Evolutionary conservation across 2,329 filamentous ascomycete genomes (phyloP).

Genomic region (Davidsoniella virescens): DNA sequence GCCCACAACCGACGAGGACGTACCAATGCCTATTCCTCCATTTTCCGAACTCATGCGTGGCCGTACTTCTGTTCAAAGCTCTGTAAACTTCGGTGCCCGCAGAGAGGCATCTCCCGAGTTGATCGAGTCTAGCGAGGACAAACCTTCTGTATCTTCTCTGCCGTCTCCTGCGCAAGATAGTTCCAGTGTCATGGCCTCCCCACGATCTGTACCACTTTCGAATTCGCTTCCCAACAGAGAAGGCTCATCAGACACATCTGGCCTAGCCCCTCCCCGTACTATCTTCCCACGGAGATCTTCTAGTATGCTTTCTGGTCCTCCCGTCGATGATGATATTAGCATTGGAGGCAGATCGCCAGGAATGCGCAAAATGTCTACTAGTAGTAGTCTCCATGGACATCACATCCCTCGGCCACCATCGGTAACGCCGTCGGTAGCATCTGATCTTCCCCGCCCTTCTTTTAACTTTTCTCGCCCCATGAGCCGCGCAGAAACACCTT

Average conservation of each 20-base stretch:
- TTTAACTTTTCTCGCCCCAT: constrained; percentile 92
- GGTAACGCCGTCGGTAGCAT: constrained; percentile 63
- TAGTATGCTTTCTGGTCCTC: constrained; percentile 46
- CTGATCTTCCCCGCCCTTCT: constrained; percentile 59
- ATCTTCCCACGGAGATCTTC: constrained; percentile 36
- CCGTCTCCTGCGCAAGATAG: constrained; percentile 34
- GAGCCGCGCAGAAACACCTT: constrained; percentile 52
- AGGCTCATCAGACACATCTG: constrained; percentile 15
- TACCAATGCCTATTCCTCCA: constrained; percentile 5
- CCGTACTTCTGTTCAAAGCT: constrained; percentile 2
- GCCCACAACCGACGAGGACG: constrained; percentile 26
- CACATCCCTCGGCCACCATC: constrained; percentile 34
- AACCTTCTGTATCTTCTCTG: constrained; percentile 37
- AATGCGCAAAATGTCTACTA: constrained; percentile 59
- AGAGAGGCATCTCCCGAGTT: constrained; percentile 38
- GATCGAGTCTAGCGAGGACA: constrained; percentile 24
- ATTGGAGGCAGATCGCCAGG: constrained; percentile 44
- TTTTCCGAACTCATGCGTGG: constrained; percentile 12
- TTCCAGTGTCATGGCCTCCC: constrained; percentile 29
- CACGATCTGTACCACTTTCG: constrained; percentile 15
- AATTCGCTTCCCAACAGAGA: constrained; percentile 6
- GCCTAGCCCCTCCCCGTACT: constrained; percentile 34
- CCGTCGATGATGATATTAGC: constrained; percentile 51
- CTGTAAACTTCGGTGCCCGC: constrained; percentile 32
- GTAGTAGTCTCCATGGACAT: constrained; percentile 41